Conservation (phyloP, 2,329 filamentous ascomycete genomes). For the Paracamarosporium sp. region DNA sequence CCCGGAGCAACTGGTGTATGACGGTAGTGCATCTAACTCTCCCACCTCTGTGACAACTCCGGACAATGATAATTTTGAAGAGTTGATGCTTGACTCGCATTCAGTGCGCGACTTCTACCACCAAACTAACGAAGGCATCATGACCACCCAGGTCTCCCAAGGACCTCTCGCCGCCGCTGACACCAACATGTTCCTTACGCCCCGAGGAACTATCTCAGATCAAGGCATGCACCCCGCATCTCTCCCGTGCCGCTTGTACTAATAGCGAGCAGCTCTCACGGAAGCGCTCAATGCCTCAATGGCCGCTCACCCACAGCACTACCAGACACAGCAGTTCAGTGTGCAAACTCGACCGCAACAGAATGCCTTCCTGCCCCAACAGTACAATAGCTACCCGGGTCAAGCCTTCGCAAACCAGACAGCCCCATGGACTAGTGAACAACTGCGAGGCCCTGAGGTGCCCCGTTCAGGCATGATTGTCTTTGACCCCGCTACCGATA, state of each 20-base stretch:
- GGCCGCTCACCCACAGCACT: constrained; percentile 23
- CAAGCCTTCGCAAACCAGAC: constrained; percentile 33
- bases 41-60: constrained; percentile 44
- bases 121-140: constrained; percentile 26
- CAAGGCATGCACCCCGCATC: constrained; percentile 27
- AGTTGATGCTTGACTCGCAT: constrained; percentile 41
- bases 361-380: constrained; percentile 21
- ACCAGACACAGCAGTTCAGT: constrained; percentile 20
- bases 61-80: constrained; percentile 40
- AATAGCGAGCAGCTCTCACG: constrained; percentile 29
- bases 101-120: constrained; percentile 35
- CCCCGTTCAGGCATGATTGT: constrained; percentile 35
- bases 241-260: constrained; percentile 10
- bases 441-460: constrained; percentile 31
- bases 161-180: constrained; percentile 29
- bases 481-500: constrained; percentile 41
- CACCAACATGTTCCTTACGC: constrained; percentile 26
- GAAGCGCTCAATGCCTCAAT: constrained; percentile 31
- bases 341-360: constrained; percentile 23
- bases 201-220: constrained; percentile 27
- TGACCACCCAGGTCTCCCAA: constrained; percentile 34
- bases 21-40: constrained; percentile 42
- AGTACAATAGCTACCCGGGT: constrained; percentile 24
- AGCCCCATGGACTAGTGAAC: constrained; percentile 39
- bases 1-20: constrained; percentile 39